phyloP scores from a whole-genome alignment of 2,329 filamentous ascomycete genomes.

The Aspergillus sclerotialis region DNA sequence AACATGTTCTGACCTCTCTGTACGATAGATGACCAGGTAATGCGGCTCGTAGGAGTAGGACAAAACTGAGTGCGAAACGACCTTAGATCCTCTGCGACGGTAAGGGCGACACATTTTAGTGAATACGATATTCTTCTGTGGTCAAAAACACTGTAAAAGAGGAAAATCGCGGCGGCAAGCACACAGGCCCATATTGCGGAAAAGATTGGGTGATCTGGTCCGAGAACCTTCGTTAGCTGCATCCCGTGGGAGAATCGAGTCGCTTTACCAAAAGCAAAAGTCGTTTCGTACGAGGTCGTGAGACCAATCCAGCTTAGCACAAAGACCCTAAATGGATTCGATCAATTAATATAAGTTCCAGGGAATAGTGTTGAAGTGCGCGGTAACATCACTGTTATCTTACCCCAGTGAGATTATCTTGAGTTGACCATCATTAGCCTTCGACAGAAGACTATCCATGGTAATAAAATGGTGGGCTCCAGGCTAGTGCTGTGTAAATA shows the following conservation, averaged over 20 bases:
- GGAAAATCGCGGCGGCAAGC: conserved; percentile 30
- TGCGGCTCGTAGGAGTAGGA: conserved; percentile 3
- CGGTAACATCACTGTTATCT: too few relatives aligned
- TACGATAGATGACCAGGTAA: conserved; percentile 5
- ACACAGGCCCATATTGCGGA: conserved; percentile 36
- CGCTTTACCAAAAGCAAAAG: conserved; percentile 33
- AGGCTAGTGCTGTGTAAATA: too few relatives aligned
- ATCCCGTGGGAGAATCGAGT: not conserved
- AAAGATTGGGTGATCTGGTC: conserved; percentile 41
- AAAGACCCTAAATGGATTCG: conserved; percentile 22
- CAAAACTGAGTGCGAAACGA: conserved; percentile 10
- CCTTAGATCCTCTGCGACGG: conserved; percentile 21
- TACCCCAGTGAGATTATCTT: too few relatives aligned
- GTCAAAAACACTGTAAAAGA: conserved; percentile 30
- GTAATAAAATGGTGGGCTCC: too few relatives aligned
- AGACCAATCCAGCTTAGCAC: conserved; percentile 29
- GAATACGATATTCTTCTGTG: conserved; percentile 11
- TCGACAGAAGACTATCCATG: too few relatives aligned
- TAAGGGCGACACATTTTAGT: conserved; percentile 20
- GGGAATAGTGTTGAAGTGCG: too few relatives aligned
- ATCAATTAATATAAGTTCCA: conserved; percentile 11
- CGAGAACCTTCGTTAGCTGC: conserved; percentile 9
- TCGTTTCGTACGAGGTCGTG: conserved; percentile 26
- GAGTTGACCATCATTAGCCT: too few relatives aligned
- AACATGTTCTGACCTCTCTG: conserved; percentile 18